Evolutionary conservation across 768 basidiomycete genomes (phyloP), one percentile per base, ranked within the genome.

Genomic region (Gautieria morchelliformis): DNA sequence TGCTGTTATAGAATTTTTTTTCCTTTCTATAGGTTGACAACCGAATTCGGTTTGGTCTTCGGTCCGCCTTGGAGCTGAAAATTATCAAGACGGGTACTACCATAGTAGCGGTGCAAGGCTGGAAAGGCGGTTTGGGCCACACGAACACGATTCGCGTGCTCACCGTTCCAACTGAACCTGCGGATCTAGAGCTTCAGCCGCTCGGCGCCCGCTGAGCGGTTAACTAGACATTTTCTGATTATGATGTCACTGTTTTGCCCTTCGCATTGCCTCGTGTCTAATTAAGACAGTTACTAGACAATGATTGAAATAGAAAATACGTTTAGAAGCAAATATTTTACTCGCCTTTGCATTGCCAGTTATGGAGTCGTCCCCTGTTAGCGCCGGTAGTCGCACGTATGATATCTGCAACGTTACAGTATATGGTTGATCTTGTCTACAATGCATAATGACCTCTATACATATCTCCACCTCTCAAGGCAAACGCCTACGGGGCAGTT

Each of bases 91-190:
- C 91, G 39, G 90, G 92, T 55, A 84, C 84, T 53, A 91, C 93
- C 24, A 81, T 99, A 66, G 78, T 98, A 61, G 95, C 95, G 50
- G 88, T 99, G 5, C 96, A 98, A 72, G 96, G 96, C n/a, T 99
- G 95, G 95, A 95, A 93, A 75, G 91, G 93, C 45, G 96, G 96
- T 58, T 81, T 96, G 46, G 94, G 93, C 33, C 93, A 96, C 74
- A 94, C 92, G 62, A 93, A 94, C 77, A 93, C 90, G 12, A 75
- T 93, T 58, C 85, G 91, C 51, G 80, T 93, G 60, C 71, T 93
- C 63, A 82, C 82, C 41, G 91, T 93, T 46, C 91, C 91, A 17
- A 90, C 87, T 22, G 88, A 92, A 64, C 60, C 71, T 35, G 87
- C 85, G 52, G 91, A 93, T 68, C 72, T 93, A 53, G 83, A 86